Base-by-base conservation (phyloP, 805 yeast genomes). In the Dipodascus albidus region DNA sequence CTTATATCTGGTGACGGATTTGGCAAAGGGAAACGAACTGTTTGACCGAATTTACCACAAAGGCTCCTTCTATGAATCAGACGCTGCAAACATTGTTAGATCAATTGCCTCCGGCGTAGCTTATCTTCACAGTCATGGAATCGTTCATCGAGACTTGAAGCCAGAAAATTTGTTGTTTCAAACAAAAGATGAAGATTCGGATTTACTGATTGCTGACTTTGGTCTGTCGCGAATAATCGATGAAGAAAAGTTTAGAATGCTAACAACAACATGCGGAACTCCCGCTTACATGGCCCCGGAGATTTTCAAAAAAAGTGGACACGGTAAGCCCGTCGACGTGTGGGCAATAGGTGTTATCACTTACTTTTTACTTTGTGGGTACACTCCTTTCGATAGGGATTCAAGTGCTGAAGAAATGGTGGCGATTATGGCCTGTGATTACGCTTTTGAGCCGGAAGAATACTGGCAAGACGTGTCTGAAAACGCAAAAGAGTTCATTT, bases 211-310 rank as follows among this genome's bases (percentile, higher is more conserved):
- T 48, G 83, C 82, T 8, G 84, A 80, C 62, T 83, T 83, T 64
- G 89, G 90, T 1, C 67, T 82, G 24, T 83, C 88, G 14, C 67
- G 79, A 11, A 71, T 76, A 41, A 65, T 77, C 4, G 70, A 69
- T 31, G 69, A 71, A 52, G 69, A 67, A 48, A 62, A 70, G 59
- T 62, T 67, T 59, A 57, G 66, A 54, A 55, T 67, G 67, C 64
- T 74, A 57, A 65, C 71, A 57, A 72, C 83, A 54, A 67, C 80
- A 41, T 73, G 83, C 60, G 91, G 91, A 0, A 85, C 91, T 0
- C 75, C 84, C 3, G 81, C 86, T 20, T 84, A 84, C 65, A 79
- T 84, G 77, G 84, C 90, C 0, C 91, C 91, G 0, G 90, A 84
- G 62, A 73, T 85, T 44, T 70, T 78, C 53, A 65, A 70, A 15